Evolutionary conservation across 2,329 filamentous ascomycete species (phyloP).

Genomic region (Ophiostoma pallidulum): DNA sequence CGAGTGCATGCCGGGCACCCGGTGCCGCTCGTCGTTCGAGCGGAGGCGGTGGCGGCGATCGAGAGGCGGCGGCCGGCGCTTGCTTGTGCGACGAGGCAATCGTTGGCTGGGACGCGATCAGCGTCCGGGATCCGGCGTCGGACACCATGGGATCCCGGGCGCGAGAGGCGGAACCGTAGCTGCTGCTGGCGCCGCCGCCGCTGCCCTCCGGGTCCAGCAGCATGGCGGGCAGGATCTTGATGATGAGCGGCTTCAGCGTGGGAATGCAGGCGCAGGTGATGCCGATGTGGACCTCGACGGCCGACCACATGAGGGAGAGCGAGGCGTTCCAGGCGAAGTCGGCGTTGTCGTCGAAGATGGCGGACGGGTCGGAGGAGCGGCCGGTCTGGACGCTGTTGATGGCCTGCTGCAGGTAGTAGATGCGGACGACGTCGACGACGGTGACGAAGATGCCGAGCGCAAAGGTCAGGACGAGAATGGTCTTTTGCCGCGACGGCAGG

Average conservation of each 20-base stretch:
- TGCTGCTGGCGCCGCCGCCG: conserved; percentile 25
- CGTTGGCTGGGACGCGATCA: not conserved
- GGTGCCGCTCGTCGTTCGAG: not conserved
- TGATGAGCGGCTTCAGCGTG: conserved; percentile 76
- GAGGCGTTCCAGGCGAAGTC: conserved; percentile 67
- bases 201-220: conserved; percentile 43
- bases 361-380: conserved; percentile 27
- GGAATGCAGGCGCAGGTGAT: conserved; percentile 91
- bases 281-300: conserved; percentile 81
- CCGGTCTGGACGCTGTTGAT: conserved; percentile 31
- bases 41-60: too few species aligned
- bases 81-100: not conserved
- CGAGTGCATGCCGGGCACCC: not conserved
- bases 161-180: conserved; percentile 19
- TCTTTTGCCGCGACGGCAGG: conserved; percentile 75
- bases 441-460: conserved; percentile 79
- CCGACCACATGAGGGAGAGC: conserved; percentile 85
- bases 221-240: conserved; percentile 50
- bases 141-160: not conserved
- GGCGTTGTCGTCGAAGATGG: conserved; percentile 41
- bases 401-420: conserved; percentile 80
- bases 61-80: too few species aligned
- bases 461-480: conserved; percentile 79
- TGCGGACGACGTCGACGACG: conserved; percentile 78
- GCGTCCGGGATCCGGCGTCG: conserved; percentile 2